phyloP scores from a whole-genome alignment of 164 flowering plant species.

The Vitis rotundifolia region DNA sequence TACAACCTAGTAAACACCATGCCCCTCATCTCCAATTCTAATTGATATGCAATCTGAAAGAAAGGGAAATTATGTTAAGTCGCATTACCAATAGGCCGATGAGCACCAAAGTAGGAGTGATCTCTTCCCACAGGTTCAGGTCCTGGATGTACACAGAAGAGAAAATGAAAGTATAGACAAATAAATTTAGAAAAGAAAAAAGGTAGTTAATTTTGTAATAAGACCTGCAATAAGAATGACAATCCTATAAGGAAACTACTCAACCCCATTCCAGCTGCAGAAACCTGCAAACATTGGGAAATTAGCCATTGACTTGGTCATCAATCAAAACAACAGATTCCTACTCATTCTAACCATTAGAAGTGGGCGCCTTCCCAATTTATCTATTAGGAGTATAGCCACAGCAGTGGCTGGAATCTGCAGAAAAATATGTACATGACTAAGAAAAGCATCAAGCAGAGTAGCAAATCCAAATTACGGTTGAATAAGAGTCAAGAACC shows the following conservation, averaged over 20 bases:
- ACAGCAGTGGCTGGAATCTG: neutral
- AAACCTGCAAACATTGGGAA: neutral
- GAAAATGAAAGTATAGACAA: too few relatives aligned
- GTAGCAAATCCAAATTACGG: neutral
- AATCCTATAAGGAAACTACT: neutral
- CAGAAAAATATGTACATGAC: neutral
- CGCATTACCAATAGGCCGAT: too few relatives aligned
- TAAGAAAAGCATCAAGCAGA: neutral
- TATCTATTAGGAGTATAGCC: neutral
- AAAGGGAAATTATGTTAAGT: too few relatives aligned
- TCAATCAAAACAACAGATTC: too few relatives aligned
- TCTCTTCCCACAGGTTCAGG: too few relatives aligned
- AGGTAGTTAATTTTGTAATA: neutral
- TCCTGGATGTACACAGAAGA: too few relatives aligned
- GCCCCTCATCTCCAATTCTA: too few relatives aligned
- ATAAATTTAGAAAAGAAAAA: too few relatives aligned
- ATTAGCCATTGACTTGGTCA: too few relatives aligned
- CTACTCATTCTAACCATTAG: neutral
- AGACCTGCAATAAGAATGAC: neutral
- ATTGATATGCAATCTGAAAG: too few relatives aligned
- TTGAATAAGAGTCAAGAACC: neutral
- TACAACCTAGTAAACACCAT: too few relatives aligned
- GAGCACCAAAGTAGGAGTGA: too few relatives aligned
- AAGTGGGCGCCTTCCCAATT: constrained; percentile 4
- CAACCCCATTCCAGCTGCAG: constrained; percentile 3